Conservation (phyloP, 2,329 filamentous ascomycete genomes). For the Hypoxylon sp. region DNA sequence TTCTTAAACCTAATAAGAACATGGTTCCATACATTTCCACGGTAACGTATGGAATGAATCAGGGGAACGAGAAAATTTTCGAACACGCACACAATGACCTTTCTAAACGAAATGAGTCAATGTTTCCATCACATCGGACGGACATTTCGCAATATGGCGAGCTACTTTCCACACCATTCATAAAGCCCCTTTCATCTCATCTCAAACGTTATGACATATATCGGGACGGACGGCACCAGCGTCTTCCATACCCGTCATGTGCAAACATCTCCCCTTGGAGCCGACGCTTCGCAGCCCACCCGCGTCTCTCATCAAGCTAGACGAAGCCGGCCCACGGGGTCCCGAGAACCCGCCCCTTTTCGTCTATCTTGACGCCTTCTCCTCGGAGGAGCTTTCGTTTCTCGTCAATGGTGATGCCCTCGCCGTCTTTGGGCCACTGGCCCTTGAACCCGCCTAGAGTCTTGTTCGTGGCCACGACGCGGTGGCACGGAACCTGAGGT, state of each 20-base stretch:
- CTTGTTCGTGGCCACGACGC: conserved; percentile 81
- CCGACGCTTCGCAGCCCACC: too few relatives aligned
- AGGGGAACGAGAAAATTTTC: background rate
- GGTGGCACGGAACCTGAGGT: conserved; percentile 80
- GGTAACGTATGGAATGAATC: background rate
- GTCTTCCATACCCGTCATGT: background rate
- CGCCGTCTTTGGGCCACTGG: conserved; percentile 72
- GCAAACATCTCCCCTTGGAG: too few relatives aligned
- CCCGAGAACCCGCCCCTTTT: conserved; percentile 71
- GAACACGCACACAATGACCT: background rate
- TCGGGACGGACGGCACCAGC: background rate
- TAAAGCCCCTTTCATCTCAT: background rate
- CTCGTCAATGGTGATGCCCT: conserved; percentile 73
- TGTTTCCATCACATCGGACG: background rate
- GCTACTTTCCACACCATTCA: background rate
- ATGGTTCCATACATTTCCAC: background rate
- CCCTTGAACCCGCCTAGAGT: conserved; percentile 81
- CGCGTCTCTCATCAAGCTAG: conserved; percentile 25
- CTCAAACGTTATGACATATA: background rate
- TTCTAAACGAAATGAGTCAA: background rate
- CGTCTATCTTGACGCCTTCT: conserved; percentile 77
- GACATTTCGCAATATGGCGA: background rate
- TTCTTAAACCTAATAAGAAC: background rate
- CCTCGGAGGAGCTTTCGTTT: conserved; percentile 73
- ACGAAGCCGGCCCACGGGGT: conserved; percentile 65